These are phyloP conservation scores for sorghum (Sorghum bicolor) DNA, from an alignment of 176 grass and related monocot species.

Conservation along the genomic window Sorghum_bicolor_NCBIv3 NC_012872.2:62487501-62488000, in stretches of 20 bases:
- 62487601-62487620: neutral
- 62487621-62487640: conserved; percentile 13
- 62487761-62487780: neutral
- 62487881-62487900: neutral
- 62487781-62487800: neutral
- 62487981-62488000: neutral
- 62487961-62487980: neutral
- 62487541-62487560: conserved; percentile 96
- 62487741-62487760: neutral
- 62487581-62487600: conserved; percentile 86
- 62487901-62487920: conserved; percentile 1
- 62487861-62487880: neutral
- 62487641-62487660: conserved; percentile 3
- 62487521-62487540: conserved; percentile 96
- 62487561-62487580: conserved; percentile 97
- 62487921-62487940: neutral
- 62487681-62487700: neutral
- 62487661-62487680: neutral
- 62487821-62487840: neutral
- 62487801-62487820: neutral
- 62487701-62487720: neutral
- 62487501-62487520: conserved; percentile 97
- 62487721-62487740: neutral
- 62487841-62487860: neutral
- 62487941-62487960: neutral